phyloP scores from a whole-genome alignment of 2,329 filamentous ascomycete genomes.

The Ilyonectria mors-panacis region DNA sequence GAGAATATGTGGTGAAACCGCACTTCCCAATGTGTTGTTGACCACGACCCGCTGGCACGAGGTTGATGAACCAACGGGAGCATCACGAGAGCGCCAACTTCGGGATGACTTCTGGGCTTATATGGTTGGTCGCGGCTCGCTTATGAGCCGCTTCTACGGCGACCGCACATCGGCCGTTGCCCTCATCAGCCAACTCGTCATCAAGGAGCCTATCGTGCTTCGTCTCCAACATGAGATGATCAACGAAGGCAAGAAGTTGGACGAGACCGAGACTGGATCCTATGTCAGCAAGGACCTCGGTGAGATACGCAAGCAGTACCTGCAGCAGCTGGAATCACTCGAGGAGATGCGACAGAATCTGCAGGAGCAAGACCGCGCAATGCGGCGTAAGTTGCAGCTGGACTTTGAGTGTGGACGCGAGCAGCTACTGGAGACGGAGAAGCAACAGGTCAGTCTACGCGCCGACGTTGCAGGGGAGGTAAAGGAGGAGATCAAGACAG shows the following conservation, averaged over 20 bases:
- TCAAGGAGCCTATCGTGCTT: neutral
- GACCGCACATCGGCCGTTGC: constrained; percentile 7
- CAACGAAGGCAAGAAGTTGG: neutral
- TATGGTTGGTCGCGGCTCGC: neutral
- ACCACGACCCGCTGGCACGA: neutral
- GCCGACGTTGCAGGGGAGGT: neutral
- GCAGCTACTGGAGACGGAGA: neutral
- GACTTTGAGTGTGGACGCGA: neutral
- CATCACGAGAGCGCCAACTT: constrained; percentile 3
- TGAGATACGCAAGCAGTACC: neutral
- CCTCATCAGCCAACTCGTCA: constrained; percentile 2
- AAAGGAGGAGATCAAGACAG: neutral
- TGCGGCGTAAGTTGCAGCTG: neutral
- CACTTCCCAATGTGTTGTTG: neutral
- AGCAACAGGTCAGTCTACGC: neutral
- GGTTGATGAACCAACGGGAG: neutral
- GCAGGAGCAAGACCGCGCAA: neutral
- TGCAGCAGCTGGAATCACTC: neutral
- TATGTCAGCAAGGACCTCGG: neutral
- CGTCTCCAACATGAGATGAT: constrained; percentile 5
- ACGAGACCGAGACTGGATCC: neutral
- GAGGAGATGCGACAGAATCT: neutral
- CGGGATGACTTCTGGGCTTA: constrained; percentile 1
- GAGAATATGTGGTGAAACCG: neutral
- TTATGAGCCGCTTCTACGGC: constrained; percentile 8